phyloP scores from a whole-genome alignment of 1,284 basidiomycete genomes.

The Ganoderma resinaceum region DNA sequence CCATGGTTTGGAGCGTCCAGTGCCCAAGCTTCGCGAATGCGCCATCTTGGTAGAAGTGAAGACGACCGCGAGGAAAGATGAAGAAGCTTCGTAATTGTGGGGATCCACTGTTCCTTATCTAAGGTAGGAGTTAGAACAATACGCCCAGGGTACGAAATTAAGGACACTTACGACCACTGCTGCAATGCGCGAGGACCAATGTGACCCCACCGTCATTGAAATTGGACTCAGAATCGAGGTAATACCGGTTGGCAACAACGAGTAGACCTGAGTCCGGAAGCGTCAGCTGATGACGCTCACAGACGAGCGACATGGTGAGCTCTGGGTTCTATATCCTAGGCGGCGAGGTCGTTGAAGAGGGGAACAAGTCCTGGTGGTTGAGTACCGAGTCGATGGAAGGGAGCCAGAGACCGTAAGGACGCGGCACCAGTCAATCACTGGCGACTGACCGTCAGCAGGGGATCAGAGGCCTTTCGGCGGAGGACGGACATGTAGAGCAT shows the following conservation, averaged over 20 bases:
- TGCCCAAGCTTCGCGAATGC: slow-evolving; percentile 58
- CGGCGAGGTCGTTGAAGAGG: no score
- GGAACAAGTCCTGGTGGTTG: no score
- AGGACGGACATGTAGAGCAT: no score
- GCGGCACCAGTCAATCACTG: no score
- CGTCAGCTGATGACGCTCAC: not conserved
- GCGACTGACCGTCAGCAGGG: no score
- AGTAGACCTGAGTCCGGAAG: not conserved
- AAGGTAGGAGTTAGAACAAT: not conserved
- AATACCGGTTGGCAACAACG: not conserved
- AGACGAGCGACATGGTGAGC: not conserved
- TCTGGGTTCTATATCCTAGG: no score
- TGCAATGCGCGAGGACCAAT: slow-evolving; percentile 35
- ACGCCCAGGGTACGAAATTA: not conserved
- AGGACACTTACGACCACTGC: slow-evolving; percentile 43
- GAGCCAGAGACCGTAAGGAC: no score
- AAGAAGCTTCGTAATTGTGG: slow-evolving; percentile 49
- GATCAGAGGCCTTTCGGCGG: no score
- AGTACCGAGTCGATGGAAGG: no score
- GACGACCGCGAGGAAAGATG: slow-evolving; percentile 35
- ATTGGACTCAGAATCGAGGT: not conserved
- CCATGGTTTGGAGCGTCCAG: slow-evolving; percentile 48
- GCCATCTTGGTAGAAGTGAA: slow-evolving; percentile 12
- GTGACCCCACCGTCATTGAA: not conserved
- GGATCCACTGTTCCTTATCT: slow-evolving; percentile 65